Conservation (phyloP, 208 protist genomes). For the Trypanosomatidae sp. region DNA sequence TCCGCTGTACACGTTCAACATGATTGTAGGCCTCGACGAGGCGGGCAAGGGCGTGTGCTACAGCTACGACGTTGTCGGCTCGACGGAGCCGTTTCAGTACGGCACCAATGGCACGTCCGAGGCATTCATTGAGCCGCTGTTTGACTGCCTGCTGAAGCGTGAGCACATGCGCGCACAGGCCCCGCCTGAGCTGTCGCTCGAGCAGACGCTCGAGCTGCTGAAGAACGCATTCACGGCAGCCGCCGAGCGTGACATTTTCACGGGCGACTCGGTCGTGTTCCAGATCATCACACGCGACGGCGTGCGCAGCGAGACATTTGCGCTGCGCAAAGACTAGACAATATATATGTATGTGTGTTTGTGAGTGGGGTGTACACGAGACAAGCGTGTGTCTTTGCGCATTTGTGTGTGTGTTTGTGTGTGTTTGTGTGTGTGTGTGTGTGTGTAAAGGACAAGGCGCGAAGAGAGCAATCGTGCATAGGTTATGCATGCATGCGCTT, state of each 20-base stretch:
- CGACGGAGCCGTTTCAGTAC: conserved; percentile 91
- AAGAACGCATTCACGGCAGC: conserved; percentile 95
- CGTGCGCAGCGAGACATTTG: conserved; percentile 49
- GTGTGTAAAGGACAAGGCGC: background rate
- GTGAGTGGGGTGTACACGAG: background rate
- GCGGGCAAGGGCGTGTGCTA: conserved; percentile 94
- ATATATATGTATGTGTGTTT: background rate
- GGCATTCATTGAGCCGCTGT: conserved; percentile 93
- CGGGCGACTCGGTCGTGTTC: conserved; percentile 94
- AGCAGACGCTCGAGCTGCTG: conserved; percentile 85
- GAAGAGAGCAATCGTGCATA: background rate
- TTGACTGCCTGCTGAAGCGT: conserved; percentile 93
- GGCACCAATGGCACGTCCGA: conserved; percentile 87
- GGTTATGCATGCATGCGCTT: too few species aligned
- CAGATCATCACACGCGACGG: conserved; percentile 80
- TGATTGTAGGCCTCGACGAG: conserved; percentile 94
- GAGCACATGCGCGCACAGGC: conserved; percentile 65
- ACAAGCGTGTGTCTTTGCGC: background rate
- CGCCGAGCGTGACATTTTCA: conserved; percentile 96
- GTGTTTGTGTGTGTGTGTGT: too few species aligned
- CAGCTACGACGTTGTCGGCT: conserved; percentile 98
- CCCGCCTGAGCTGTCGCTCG: conserved; percentile 41
- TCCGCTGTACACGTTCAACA: conserved; percentile 99
- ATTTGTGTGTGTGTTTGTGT: too few species aligned
- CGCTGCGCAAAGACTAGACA: conserved; percentile 55